A percentile compares a stretch with the other conserved stretches of the same genome.
phyloP scores from a whole-genome alignment of 495 filamentous ascomycete species.

The Penicilliopsis zonata region DNA sequence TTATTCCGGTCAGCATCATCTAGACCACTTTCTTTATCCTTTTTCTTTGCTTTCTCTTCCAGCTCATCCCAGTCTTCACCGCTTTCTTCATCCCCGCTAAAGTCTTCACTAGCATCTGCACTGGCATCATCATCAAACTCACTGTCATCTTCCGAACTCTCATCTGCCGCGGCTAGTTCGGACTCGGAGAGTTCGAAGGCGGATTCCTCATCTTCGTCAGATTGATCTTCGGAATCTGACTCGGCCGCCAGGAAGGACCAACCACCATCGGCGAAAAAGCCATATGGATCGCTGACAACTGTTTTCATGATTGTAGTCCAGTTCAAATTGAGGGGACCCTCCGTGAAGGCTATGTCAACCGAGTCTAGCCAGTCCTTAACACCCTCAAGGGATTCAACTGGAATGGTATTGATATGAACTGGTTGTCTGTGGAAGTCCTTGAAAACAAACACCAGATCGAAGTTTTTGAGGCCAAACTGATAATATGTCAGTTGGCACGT shows the following conservation, averaged over 20 bases:
- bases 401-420: constrained; percentile 94
- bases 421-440: constrained; percentile 86
- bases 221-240: constrained; percentile 70
- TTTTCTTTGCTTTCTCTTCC: constrained; percentile 80
- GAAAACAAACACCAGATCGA: constrained; percentile 95
- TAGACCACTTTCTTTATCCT: constrained; percentile 61
- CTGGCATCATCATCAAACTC: constrained; percentile 90
- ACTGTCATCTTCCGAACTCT: constrained; percentile 75
- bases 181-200: constrained; percentile 83
- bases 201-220: constrained; percentile 76
- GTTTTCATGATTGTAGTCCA: constrained; percentile 99
- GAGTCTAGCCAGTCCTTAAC: constrained; percentile 98
- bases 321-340: constrained; percentile 94
- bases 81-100: constrained; percentile 66
- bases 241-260: constrained; percentile 90
- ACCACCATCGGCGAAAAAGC: constrained; percentile 90
- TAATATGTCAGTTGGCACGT: constrained; percentile 6
- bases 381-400: constrained; percentile 83
- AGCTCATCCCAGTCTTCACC: constrained; percentile 91
- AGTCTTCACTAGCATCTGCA: constrained; percentile 61
- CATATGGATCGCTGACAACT: constrained; percentile 80
- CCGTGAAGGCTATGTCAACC: constrained; percentile 84
- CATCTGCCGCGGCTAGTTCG: constrained; percentile 67
- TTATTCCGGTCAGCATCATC: constrained; percentile 59
- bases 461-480: constrained; percentile 94